phyloP scores from a whole-genome alignment of 192 early-diverging fungal species.

The Fimicolochytrium jonesii region DNA sequence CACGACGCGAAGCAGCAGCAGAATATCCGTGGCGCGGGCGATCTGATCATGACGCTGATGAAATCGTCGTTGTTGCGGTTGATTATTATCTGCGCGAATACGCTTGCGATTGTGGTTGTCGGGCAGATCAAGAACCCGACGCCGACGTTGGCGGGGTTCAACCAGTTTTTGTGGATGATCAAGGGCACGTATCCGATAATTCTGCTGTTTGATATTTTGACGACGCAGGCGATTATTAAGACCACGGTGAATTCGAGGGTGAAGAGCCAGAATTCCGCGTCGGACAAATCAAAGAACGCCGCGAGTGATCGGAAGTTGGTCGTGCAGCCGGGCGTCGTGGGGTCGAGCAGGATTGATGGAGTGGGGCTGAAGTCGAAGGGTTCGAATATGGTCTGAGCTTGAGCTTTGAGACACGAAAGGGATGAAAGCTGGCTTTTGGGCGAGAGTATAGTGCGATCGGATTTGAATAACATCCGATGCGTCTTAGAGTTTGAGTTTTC shows the following conservation, averaged over 20 bases:
- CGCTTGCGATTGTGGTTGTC: not conserved
- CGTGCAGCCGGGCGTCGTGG: no score
- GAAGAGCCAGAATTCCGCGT: not conserved
- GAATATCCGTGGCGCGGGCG: not conserved
- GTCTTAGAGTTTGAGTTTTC: no score
- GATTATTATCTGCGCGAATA: not conserved
- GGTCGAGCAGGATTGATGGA: no score
- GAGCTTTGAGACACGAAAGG: no score
- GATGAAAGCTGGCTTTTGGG: no score
- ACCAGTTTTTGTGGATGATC: not conserved
- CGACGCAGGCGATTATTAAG: not conserved
- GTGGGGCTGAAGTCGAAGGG: no score
- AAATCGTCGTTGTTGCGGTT: not conserved
- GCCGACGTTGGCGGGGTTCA: not conserved
- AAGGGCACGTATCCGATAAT: slow-evolving; percentile 6
- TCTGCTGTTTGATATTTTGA: not conserved
- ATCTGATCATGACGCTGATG: not conserved
- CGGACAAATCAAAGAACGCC: no score
- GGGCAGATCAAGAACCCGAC: not conserved
- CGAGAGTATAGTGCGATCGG: no score
- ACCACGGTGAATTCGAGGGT: not conserved
- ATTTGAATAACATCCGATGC: no score
- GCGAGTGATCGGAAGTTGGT: no score
- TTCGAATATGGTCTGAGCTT: no score
- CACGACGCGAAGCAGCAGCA: not conserved